Evolutionary conservation across 345 rosid genomes (phyloP), one percentile per base, ranked within the genome.

Genomic region (Arabis alpina): DNA sequence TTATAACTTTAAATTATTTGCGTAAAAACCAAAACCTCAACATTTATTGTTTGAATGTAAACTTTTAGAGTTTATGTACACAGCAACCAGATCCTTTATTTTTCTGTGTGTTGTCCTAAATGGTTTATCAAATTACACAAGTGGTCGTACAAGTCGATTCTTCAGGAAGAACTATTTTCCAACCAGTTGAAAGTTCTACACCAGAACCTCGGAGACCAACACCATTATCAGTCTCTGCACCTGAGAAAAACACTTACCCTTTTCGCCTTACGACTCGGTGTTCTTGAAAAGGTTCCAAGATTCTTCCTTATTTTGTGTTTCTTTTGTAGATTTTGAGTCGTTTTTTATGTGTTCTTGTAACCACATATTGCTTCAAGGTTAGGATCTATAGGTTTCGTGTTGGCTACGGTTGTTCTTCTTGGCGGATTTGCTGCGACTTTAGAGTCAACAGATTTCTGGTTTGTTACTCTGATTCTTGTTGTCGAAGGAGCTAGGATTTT

Each of bases 361-460:
- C 62, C 12, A 23, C 71, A 75, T 75, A 48, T 75, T 4, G 98
- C 98, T 25, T 88, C 96, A 11, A 78, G 88, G 27, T 75, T 93
- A 1, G 98, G 97, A 64, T 84, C 98, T 5, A 89, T 93, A 0
- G 98, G 98, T 1, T 93, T 93, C 64, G 90, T 90, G 71, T 90
- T 97, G 98, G 98, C 97, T 11, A 93, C 98, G 0, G 97, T 93
- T n/a, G 97, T 93, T 75, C 97, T 91, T 41, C 86, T 93, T 0
- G 98, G 97, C 3, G 98, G 98, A 12, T 91, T 93, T 27, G 98
- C 98, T 14, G 86, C 82, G 68, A 80, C 80, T 52, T 73, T 93
- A 65, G 89, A 87, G 60, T 55, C 79, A 49, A 77, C 91, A 24
- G 97, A 93, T 75, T 93, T 93, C 68, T 93, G 96, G 98, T 79